These are phyloP conservation scores for Sarcomyxa edulis DNA, from an alignment of 768 basidiomycete genomes.

Conservation along the genomic window DNA sequence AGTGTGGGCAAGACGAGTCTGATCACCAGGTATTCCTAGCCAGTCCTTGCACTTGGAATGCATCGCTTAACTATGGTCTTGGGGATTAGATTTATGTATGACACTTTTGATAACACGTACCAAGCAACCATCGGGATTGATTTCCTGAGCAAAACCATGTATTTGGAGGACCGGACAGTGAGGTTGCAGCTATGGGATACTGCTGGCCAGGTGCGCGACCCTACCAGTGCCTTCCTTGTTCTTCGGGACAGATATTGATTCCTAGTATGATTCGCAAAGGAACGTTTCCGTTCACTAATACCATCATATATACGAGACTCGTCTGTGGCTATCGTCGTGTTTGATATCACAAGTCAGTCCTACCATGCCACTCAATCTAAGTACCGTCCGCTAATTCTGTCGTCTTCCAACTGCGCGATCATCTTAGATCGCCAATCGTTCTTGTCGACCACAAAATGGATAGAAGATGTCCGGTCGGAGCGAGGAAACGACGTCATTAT, in stretches of 20 bases:
- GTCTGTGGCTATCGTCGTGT: slow-evolving; percentile 97
- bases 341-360: slow-evolving; percentile 92
- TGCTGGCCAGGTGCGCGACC: slow-evolving; percentile 72
- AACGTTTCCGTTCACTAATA: slow-evolving; percentile 95
- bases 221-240: neutral
- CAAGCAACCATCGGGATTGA: slow-evolving; percentile 98
- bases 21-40: slow-evolving; percentile 74
- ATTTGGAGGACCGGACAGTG: slow-evolving; percentile 96
- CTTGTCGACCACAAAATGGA: slow-evolving; percentile 97
- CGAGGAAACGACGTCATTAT: slow-evolving; percentile 98
- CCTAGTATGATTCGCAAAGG: slow-evolving; percentile 38
- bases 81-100: slow-evolving; percentile 99
- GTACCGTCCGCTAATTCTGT: slow-evolving; percentile 7
- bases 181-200: slow-evolving; percentile 99
- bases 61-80: slow-evolving; percentile 6
- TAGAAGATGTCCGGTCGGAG: slow-evolving; percentile 97
- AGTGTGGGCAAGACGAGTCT: slow-evolving; percentile 98
- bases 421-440: slow-evolving; percentile 90
- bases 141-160: slow-evolving; percentile 99
- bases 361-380: neutral
- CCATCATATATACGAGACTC: slow-evolving; percentile 99
- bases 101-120: slow-evolving; percentile 99
- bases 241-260: neutral
- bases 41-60: slow-evolving; percentile 6
- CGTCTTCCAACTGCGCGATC: slow-evolving; percentile 4